Evolutionary conservation across 352 stramenopile genomes (phyloP), one percentile per base, ranked within the genome.

Genomic region (Globisporangium nagaii): DNA sequence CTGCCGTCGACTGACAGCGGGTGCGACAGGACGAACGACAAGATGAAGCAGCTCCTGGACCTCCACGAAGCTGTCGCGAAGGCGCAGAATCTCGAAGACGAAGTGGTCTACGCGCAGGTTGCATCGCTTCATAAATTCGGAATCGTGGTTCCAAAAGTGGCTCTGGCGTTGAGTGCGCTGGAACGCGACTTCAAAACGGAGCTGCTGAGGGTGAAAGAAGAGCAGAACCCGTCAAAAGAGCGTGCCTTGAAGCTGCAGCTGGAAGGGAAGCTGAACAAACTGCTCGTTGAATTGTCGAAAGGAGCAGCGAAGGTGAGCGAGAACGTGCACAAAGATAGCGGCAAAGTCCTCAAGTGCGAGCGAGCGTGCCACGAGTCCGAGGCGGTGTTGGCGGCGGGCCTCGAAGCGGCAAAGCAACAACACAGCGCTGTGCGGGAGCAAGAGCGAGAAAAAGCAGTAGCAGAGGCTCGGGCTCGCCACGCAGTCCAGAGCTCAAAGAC

Each of bases 181-280:
- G 73, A 88, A 19, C 25, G 31, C 0, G 72, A 71, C 17, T 85
- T 88, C 12, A 63, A 64, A 27, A 30, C 27, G 3, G 70, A 88
- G 48, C 17, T 86, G 5, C 41, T 59, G 20, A 53, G 68, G 22
- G 20, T 81, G 17, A 58, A 63, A 17, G 70, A 88, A 31, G 74
- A 88, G 53, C 68, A 86, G 46, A 88, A 86, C 22, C 74, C 74
- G 1, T 69, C 75, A 0, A 86, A 86, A 41, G 72, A 83, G 35
- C 67, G 64, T 10, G 53, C 50, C 7, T 43, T 77, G 2, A 62
- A 68, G 27, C 45, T 63, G 15, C 60, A 82, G 42, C 83, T 82
- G 60, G 63, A 75, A 39, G 37, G 66, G 15, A 61, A 71, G n/a
- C 49, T 70, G 13, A 37, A 37, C 6, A 66, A 70, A 37, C 32